Base-by-base conservation (phyloP, 83 land plant genomes). In the Isoetes engelmannii region DNA sequence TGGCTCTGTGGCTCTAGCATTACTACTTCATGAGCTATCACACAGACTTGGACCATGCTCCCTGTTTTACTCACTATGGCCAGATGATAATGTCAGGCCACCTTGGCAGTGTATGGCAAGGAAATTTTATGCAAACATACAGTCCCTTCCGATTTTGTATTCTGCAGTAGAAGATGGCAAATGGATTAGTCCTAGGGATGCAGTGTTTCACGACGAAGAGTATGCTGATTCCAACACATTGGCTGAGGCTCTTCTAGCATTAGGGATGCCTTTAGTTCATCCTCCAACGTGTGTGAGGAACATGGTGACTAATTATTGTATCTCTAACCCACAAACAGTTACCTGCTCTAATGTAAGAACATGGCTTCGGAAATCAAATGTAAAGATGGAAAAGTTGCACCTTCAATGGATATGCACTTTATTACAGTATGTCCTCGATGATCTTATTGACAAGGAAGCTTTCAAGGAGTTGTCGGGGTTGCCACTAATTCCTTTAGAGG, bases 391-490 rank as follows among this genome's bases (percentile, higher is more conserved):
- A 54, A n/a, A 15, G 58, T 57, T 76, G 74, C 45, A 5, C 43
- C 54, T 45, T 63, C 62, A 15, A 47, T 62, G 0, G 42, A 67
- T 42, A 68, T 66, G 87, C 76, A 49, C 69, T 89, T 63, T 92
- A 55, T 72, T 92, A 69, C 95, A 92, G 42, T 92, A 92, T 75
- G 87, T 91, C 63, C 84, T 93, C 18, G 85, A 80, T 12, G 92
- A 93, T 73, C 69, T 89, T 48, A 64, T 85, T 65, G 96, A 89
- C 78, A 76, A 73, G 41, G 98, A 89, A 67, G 92, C 89, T 44
- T 83, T 82, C 21, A 56, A 49, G 20, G 61, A 71, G 59, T 76
- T 82, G 47, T 48, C 18, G 51, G 77, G 85, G 43, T 70, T 93
- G 69, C 81, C 89, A 28, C 75, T 92, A 51, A 67, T 92, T 74